These are phyloP conservation scores for Lactarius hatsudake DNA, from an alignment of 768 basidiomycete species.

Conservation along the genomic window DNA sequence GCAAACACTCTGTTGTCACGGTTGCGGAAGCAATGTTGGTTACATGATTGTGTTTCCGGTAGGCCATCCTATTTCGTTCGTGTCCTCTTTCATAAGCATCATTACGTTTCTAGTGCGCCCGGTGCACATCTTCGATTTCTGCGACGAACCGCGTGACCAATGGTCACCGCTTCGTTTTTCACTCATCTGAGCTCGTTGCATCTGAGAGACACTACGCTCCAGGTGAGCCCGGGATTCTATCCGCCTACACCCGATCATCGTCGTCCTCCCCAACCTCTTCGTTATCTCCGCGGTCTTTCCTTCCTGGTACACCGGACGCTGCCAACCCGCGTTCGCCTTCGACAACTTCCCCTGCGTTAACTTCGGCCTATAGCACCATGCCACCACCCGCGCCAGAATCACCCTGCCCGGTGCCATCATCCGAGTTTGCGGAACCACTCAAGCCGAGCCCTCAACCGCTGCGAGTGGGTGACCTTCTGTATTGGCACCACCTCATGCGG, in stretches of 20 bases:
- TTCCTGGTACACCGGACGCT: conserved; percentile 32
- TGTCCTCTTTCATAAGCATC: background rate
- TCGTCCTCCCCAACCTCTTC: conserved; percentile 21
- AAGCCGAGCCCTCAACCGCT: conserved; percentile 35
- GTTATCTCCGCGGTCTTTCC: conserved; percentile 16
- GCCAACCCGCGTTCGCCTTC: conserved; percentile 16
- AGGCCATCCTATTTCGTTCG: conserved; percentile 31
- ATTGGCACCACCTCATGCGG: conserved; percentile 73
- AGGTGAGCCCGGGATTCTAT: conserved; percentile 51
- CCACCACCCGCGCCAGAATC: conserved; percentile 23
- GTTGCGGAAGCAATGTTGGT: conserved; percentile 70
- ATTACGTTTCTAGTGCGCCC: conserved; percentile 47
- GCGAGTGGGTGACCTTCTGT: conserved; percentile 59
- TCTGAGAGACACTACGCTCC: conserved; percentile 62
- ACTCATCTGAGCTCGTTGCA: conserved; percentile 63
- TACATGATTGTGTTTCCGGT: conserved; percentile 78
- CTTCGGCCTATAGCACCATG: conserved; percentile 7
- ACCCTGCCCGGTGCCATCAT: conserved; percentile 31
- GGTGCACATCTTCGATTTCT: conserved; percentile 70
- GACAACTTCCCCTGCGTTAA: conserved; percentile 8
- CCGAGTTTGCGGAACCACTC: conserved; percentile 39
- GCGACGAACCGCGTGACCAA: conserved; percentile 71
- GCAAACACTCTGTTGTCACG: conserved; percentile 75
- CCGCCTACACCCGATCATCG: conserved; percentile 16
- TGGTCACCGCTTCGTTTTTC: conserved; percentile 85